Evolutionary conservation across 176 grass and related monocot species (phyloP), one percentile per base, ranked within the genome.

Genomic region (Avena sativa): DNA sequence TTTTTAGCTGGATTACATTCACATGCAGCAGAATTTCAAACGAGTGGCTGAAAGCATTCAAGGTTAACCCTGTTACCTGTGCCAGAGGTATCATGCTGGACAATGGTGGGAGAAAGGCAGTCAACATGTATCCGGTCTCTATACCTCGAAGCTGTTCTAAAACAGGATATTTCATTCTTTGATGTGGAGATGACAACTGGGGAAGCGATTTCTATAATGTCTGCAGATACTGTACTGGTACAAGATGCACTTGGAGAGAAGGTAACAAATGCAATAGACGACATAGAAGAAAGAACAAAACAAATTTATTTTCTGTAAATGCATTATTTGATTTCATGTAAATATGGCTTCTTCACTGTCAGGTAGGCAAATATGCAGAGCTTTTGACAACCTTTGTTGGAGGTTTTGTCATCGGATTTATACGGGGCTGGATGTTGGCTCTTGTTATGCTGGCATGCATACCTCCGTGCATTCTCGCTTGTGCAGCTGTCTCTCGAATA

Each of bases 311-410:
- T 57, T 63, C 17, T 40, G 20, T 76, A 34, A 20, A 67, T 57
- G 10, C 17, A 68, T 25, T 21, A 12, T 75, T 87, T 8, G 1
- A 9, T 70, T 90, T 62, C 28, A 12, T 53, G 8, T 30, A n/a
- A 72, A 83, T 52, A 69, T 79, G 9, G 26, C 34, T 61, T 51
- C 10, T 67, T 75, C 68, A 88, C 67, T 59, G 75, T 53, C 75
- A 97, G 94, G 92, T 88, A 83, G 94, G 94, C 30, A 97, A 97
- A 79, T 89, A 88, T 52, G 79, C 93, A 78, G 85, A 97, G 20
- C 76, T 97, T 67, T 77, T 88, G 56, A 80, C 89, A 49, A 80
- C 92, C 6, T 97, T 97, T 55, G 4, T 89, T 20, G 90, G 94
- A 34, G 94, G 94, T 23, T 97, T 97, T 79, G 52, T 94, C 30